Conservation (phyloP, 129 eudicot species). For the Chrysanthemum makinoi region DNA sequence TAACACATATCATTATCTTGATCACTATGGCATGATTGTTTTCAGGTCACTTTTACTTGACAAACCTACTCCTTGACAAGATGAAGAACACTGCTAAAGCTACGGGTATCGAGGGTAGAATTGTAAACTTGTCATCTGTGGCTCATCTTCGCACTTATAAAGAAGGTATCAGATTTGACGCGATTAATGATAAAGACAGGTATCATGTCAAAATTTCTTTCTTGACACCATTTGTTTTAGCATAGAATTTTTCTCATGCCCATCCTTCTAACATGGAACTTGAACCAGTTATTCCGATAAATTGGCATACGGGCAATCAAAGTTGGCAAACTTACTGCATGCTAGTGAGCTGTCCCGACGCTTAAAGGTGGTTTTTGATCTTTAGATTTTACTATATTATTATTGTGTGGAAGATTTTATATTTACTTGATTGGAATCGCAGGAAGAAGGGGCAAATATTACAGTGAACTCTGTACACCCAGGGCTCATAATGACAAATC, state of each 20-base stretch:
- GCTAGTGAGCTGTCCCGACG: constrained; percentile 84
- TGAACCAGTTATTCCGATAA: constrained; percentile 70
- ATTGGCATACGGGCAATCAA: constrained; percentile 90
- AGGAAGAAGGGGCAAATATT: constrained; percentile 82
- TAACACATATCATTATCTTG: background rate
- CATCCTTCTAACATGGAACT: background rate
- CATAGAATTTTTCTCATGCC: background rate
- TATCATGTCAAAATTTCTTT: constrained; percentile 11
- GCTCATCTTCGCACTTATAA: constrained; percentile 62
- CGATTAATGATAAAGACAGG: constrained; percentile 65
- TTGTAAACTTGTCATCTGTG: constrained; percentile 67
- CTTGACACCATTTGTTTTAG: background rate
- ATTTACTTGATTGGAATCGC: constrained; percentile 21
- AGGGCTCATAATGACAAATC: constrained; percentile 89
- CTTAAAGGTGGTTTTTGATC: constrained; percentile 45
- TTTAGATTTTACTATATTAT: background rate
- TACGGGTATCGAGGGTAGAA: constrained; percentile 67
- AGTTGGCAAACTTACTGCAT: constrained; percentile 79
- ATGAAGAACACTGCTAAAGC: constrained; percentile 66
- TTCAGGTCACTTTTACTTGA: constrained; percentile 77
- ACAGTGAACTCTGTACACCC: constrained; percentile 92
- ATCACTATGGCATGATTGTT: constrained; percentile 11
- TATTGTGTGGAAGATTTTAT: background rate
- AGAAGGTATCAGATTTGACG: constrained; percentile 64
- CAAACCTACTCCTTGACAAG: constrained; percentile 73